Conservation (phyloP, 805 yeast species). For the Wickerhamomyces canadensis region DNA sequence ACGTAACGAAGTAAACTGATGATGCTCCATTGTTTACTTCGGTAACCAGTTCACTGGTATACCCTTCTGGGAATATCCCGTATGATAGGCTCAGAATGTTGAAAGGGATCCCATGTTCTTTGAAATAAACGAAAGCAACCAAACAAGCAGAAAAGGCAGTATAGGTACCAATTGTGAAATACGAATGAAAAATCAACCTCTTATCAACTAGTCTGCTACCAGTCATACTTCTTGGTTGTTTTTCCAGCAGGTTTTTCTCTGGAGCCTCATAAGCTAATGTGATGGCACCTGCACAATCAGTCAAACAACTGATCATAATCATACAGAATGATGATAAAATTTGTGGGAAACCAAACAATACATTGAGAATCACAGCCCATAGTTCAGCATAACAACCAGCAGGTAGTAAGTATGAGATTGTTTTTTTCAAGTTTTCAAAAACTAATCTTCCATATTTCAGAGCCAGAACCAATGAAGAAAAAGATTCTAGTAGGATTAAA, state of each 20-base stretch:
- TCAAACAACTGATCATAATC: conserved; percentile 45
- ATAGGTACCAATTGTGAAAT: conserved; percentile 36
- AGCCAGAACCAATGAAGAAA: conserved; percentile 31
- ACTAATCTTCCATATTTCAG: conserved; percentile 39
- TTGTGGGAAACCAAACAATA: conserved; percentile 46
- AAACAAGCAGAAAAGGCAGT: conserved; percentile 36
- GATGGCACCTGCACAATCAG: conserved; percentile 42
- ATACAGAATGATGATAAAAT: conserved; percentile 42
- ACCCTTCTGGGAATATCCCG: conserved; percentile 24
- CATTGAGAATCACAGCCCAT: conserved; percentile 43
- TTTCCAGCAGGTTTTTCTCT: conserved; percentile 36
- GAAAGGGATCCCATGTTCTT: conserved; percentile 32
- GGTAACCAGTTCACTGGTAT: conserved; percentile 21
- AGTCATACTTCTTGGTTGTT: conserved; percentile 37
- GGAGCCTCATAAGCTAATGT: conserved; percentile 38
- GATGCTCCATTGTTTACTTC: conserved; percentile 30
- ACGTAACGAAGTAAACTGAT: conserved; percentile 39
- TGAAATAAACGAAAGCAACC: conserved; percentile 33
- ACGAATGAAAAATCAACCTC: conserved; percentile 37
- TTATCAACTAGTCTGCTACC: conserved; percentile 36
- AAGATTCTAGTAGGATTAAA: conserved; percentile 19
- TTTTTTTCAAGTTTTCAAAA: conserved; percentile 43
- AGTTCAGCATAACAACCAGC: conserved; percentile 47
- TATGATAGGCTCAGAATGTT: conserved; percentile 30
- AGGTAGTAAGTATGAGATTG: conserved; percentile 43